A percentile compares a stretch with the other conserved stretches of the same genome.
These are phyloP conservation scores for Alternaria conjuncta DNA, from an alignment of 2,329 filamentous ascomycete genomes.

Conservation along the genomic window DNA sequence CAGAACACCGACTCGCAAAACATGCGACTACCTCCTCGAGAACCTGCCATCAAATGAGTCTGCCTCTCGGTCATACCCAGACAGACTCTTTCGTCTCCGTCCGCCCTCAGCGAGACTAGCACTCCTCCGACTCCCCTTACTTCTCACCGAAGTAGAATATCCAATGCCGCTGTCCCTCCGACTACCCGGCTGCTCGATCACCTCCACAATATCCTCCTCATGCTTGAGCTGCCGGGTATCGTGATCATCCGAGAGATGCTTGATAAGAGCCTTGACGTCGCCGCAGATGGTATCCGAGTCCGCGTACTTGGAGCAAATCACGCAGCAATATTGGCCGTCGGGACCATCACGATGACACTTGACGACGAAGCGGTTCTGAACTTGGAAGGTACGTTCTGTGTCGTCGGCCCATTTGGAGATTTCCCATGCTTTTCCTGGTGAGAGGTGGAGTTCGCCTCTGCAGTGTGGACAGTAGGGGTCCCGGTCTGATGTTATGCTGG, in stretches of 20 bases:
- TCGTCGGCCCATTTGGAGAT: constrained; percentile 40
- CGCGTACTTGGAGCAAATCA: constrained; percentile 37
- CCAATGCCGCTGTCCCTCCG: constrained; percentile 37
- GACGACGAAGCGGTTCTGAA: constrained; percentile 46
- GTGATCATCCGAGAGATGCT: constrained; percentile 46
- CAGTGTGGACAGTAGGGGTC: constrained; percentile 44
- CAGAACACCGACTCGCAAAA: not conserved
- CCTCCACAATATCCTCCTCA: constrained; percentile 42
- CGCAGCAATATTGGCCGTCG: constrained; percentile 44
- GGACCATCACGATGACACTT: constrained; percentile 43
- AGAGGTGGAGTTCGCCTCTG: constrained; percentile 36
- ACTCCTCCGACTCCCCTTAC: constrained; percentile 31
- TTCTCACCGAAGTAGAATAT: constrained; percentile 11
- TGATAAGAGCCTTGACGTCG: constrained; percentile 45
- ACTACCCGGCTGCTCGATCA: constrained; percentile 29
- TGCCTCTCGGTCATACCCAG: constrained; percentile 33
- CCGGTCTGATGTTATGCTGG: constrained; percentile 30
- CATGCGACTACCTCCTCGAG: constrained; percentile 16
- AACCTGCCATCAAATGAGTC: constrained; percentile 31
- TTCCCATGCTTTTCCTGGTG: constrained; percentile 46
- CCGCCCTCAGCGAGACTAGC: constrained; percentile 28
- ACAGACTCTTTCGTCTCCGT: constrained; percentile 19
- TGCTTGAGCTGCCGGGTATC: constrained; percentile 35
- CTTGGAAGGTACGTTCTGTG: constrained; percentile 40
- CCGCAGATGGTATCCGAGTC: constrained; percentile 43